Evolutionary conservation across 495 filamentous ascomycete genomes (phyloP).

Genomic region (Trichoderma reesei): DNA sequence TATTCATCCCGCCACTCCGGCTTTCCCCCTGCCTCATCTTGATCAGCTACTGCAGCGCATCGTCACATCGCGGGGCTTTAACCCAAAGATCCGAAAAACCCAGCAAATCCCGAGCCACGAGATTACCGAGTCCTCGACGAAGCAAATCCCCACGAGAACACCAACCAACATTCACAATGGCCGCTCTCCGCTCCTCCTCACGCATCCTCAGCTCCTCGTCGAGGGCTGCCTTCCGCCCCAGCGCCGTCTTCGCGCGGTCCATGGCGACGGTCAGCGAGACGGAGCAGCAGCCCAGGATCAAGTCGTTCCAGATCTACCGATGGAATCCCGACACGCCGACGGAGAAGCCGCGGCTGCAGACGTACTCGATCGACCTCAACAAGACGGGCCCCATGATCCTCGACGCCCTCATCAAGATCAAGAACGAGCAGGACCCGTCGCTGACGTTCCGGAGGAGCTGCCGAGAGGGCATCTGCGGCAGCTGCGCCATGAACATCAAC

Average conservation of each 20-base stretch:
- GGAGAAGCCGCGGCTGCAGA: slow-evolving; percentile 91
- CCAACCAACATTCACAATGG: slow-evolving; percentile 47
- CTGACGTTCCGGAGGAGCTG: slow-evolving; percentile 92
- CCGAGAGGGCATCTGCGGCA: slow-evolving; percentile 95
- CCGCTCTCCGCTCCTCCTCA: slow-evolving; percentile 62
- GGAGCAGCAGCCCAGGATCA: slow-evolving; percentile 56
- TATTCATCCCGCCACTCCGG: background rate
- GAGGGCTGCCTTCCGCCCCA: slow-evolving; percentile 38
- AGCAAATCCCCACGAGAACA: background rate
- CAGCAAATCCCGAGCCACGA: background rate
- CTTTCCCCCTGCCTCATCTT: background rate
- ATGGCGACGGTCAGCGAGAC: slow-evolving; percentile 37
- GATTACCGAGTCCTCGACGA: background rate
- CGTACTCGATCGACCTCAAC: slow-evolving; percentile 87
- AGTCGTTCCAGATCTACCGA: slow-evolving; percentile 97
- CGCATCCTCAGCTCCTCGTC: slow-evolving; percentile 51
- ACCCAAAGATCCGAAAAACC: background rate
- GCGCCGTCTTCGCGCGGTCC: slow-evolving; percentile 22
- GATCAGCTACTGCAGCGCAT: background rate
- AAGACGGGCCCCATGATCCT: slow-evolving; percentile 98
- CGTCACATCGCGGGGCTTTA: background rate
- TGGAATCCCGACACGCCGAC: slow-evolving; percentile 91
- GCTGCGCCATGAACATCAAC: slow-evolving; percentile 99
- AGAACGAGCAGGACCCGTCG: slow-evolving; percentile 97
- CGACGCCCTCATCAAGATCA: slow-evolving; percentile 92